A percentile compares a stretch with the other conserved stretches of the same genome.
These are phyloP conservation scores for Dendrobium officinale DNA, from an alignment of 106 monocot genomes.

Conservation along the genomic window DNA sequence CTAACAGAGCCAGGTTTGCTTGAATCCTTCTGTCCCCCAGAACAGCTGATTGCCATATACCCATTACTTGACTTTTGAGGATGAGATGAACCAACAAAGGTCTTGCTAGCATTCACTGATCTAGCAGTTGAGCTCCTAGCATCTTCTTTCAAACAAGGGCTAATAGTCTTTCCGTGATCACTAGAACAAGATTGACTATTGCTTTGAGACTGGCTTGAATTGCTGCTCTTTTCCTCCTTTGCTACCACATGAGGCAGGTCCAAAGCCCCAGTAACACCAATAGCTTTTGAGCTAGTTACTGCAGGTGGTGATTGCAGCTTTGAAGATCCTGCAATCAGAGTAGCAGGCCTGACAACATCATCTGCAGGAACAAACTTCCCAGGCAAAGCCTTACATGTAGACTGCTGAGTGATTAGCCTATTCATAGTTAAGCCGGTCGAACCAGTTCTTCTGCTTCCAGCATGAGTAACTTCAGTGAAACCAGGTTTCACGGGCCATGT, in stretches of 20 bases:
- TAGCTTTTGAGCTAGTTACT: slow-evolving; percentile 22
- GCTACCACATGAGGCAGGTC: slow-evolving; percentile 37
- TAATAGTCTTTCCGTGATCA: slow-evolving; percentile 34
- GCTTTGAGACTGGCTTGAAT: slow-evolving; percentile 59
- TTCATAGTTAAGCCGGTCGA: slow-evolving; percentile 29
- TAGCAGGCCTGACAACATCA: slow-evolving; percentile 19
- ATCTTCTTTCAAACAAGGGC: slow-evolving; percentile 60
- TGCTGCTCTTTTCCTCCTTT: slow-evolving; percentile 84
- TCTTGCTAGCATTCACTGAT: slow-evolving; percentile 33
- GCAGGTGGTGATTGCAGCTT: slow-evolving; percentile 20
- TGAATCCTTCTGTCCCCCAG: slow-evolving; percentile 28
- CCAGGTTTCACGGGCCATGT: slow-evolving; percentile 48
- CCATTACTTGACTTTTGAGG: slow-evolving; percentile 58
- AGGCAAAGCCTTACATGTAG: slow-evolving; percentile 27
- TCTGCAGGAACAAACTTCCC: slow-evolving; percentile 35
- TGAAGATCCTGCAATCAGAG: slow-evolving; percentile 19
- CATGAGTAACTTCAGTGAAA: slow-evolving; percentile 32
- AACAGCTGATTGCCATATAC: slow-evolving; percentile 12
- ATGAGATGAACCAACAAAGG: slow-evolving; percentile 28
- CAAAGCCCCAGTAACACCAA: background rate
- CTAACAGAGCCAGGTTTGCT: slow-evolving; percentile 26
- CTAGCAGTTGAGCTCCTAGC: slow-evolving; percentile 45
- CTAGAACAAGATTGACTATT: slow-evolving; percentile 40
- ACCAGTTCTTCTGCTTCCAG: slow-evolving; percentile 31
- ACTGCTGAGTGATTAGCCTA: slow-evolving; percentile 31